Conservation (phyloP, 192 early-diverging fungal genomes). For the Oehlia diaphana region DNA sequence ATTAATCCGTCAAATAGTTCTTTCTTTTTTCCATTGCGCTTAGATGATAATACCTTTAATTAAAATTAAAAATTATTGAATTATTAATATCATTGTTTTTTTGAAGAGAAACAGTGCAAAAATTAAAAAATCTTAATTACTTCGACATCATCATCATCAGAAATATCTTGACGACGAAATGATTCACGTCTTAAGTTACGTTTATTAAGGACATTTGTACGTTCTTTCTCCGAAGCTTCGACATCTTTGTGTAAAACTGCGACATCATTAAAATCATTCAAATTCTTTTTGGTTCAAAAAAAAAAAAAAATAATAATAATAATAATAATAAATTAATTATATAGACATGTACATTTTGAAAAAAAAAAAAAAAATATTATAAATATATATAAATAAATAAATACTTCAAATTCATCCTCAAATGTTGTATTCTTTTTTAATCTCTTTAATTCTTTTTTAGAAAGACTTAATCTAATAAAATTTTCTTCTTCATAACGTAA, state of each 20-base stretch:
- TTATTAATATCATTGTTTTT: not conserved
- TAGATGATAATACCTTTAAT: constrained; percentile 20
- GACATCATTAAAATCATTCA: constrained; percentile 58
- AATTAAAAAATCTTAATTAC: not conserved
- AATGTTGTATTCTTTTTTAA: constrained; percentile 61
- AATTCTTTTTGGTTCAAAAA: constrained; percentile 37
- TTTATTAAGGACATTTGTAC: constrained; percentile 47
- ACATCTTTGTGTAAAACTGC: constrained; percentile 50
- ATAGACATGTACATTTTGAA: not conserved
- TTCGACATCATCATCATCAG: constrained; percentile 36
- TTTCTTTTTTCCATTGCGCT: not conserved
- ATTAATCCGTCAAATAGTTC: constrained; percentile 44
- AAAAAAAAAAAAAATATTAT: not conserved
- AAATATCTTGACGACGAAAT: constrained; percentile 34
- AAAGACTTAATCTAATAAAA: constrained; percentile 73
- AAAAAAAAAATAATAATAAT: not conserved
- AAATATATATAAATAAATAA: not conserved
- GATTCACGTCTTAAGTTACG: constrained; percentile 41
- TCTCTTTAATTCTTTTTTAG: constrained; percentile 73
- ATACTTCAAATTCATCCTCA: constrained; percentile 84
- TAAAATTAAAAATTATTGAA: not conserved
- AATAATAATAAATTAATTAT: not conserved
- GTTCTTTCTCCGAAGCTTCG: constrained; percentile 45
- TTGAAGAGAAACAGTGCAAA: not conserved
- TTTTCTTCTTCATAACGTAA: constrained; percentile 86